A percentile compares a stretch with the other conserved stretches of the same genome.
These are phyloP conservation scores for Alternaria incomplexa DNA, from an alignment of 2,329 filamentous ascomycete genomes.

Conservation along the genomic window DNA sequence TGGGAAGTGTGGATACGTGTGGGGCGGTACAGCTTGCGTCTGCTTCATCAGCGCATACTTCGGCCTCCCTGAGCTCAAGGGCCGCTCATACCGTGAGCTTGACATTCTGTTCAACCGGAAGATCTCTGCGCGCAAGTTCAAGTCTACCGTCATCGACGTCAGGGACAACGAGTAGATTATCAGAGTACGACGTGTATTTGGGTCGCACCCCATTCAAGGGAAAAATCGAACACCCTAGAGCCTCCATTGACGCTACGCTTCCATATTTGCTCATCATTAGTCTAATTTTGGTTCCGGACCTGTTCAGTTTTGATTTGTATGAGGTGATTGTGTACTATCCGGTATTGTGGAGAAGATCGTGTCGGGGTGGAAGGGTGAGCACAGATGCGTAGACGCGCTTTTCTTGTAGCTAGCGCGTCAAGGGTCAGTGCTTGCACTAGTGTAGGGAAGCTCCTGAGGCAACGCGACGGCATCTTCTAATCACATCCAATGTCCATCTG, in stretches of 20 bases:
- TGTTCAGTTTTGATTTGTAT: neutral
- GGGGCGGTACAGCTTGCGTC: constrained; percentile 55
- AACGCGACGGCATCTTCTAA: neutral
- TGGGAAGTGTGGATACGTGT: constrained; percentile 38
- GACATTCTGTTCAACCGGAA: constrained; percentile 53
- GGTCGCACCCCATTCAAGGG: neutral
- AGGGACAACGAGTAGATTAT: constrained; percentile 65
- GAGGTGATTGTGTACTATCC: neutral
- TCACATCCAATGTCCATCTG: neutral
- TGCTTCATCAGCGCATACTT: constrained; percentile 60
- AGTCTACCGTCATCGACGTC: constrained; percentile 61
- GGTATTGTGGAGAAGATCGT: neutral
- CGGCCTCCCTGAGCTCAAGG: constrained; percentile 62
- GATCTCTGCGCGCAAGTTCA: constrained; percentile 62
- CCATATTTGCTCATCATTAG: neutral
- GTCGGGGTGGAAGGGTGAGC: neutral
- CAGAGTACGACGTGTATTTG: neutral
- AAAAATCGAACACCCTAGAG: neutral
- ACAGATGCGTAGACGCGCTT: neutral
- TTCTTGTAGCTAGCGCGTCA: neutral
- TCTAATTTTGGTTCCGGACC: neutral
- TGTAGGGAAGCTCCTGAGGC: neutral
- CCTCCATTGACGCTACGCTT: neutral
- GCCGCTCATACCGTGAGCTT: constrained; percentile 56
- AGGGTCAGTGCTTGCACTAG: neutral